Evolutionary conservation across 192 early-diverging fungal species (phyloP), one percentile per base, ranked within the genome.

Genomic region (Umbelopsis ramanniana): DNA sequence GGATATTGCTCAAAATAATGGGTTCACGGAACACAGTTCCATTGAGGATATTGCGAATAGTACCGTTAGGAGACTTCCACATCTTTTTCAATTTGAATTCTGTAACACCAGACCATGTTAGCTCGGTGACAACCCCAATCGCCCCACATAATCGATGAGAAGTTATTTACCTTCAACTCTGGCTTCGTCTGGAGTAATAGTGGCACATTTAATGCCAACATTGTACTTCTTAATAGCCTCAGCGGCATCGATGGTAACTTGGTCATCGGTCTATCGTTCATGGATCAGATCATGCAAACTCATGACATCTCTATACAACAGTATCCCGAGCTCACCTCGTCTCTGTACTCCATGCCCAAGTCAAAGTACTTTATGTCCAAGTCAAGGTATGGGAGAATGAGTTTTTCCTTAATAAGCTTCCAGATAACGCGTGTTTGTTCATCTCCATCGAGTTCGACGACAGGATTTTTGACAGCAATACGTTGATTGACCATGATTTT

Each of bases 401-500:
- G 86, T 88, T 93, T 93, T 77, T 98, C 95, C 81, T 95, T 94
- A 84, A 96, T 97, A 82, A 89, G 85, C 79, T 92, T 86, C 94
- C 94, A 97, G 82, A 99, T 93, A 84, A 99, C 98, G 75, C 97
- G 86, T 45, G 97, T 99, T 96, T 98, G 98, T 86, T 99, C 97
- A 82, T 99, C 97, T 71, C 97, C 97, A 76, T 98, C 94, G 19
- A 91, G 83, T 80, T 92, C 89, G 66, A 94, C 93, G 52, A 94
- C 89, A 24, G 96, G 92, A 81, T 93, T 94, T 79, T 85, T 81
- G 66, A 97, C 93, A 43, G 81, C 74, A 77, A 95, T 95, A 45
- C 35, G 33, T 43, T 68, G 15, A 52, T 38, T 14, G 24, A 53
- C 29, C 48, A 71, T 54, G 48, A 37, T 23, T 37, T 72, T 24